Conservation (phyloP, 2,329 filamentous ascomycete species). For the Dryadomyces sulphureus region DNA sequence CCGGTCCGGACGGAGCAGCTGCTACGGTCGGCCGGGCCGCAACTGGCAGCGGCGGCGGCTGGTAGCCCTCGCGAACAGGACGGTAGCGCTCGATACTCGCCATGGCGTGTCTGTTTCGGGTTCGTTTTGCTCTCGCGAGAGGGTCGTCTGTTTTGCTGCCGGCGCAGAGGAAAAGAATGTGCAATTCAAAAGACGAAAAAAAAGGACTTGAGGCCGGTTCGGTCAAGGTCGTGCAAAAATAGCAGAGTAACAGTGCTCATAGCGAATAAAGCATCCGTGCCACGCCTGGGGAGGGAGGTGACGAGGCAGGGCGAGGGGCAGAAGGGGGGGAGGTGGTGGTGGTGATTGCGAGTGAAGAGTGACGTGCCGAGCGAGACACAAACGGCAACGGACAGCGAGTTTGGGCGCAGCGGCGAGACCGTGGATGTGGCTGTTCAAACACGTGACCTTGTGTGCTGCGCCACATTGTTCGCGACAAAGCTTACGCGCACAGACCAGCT, state of each 20-base stretch:
- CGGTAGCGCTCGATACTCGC: constrained; percentile 46
- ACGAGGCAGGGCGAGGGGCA: not conserved
- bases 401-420: too few species aligned
- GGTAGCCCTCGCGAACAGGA: constrained; percentile 40
- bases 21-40: constrained; percentile 16
- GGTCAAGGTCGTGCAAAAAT: not conserved
- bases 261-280: not conserved
- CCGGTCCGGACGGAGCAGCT: not conserved
- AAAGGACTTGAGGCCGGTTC: not conserved
- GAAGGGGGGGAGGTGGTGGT: not conserved
- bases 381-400: not conserved
- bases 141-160: not conserved
- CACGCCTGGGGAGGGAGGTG: not conserved
- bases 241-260: not conserved
- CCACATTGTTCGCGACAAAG: not conserved
- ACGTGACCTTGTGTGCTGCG: not conserved
- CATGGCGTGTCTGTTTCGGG: constrained; percentile 21
- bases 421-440: not conserved
- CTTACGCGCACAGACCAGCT: constrained; percentile 1
- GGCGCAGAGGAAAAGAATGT: not conserved
- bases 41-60: constrained; percentile 33
- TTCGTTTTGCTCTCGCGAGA: not conserved
- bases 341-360: not conserved
- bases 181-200: not conserved
- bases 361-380: too few species aligned